Base-by-base conservation (phyloP, 257 asterid genomes). In the Parsonsia alboflavescens region DNA sequence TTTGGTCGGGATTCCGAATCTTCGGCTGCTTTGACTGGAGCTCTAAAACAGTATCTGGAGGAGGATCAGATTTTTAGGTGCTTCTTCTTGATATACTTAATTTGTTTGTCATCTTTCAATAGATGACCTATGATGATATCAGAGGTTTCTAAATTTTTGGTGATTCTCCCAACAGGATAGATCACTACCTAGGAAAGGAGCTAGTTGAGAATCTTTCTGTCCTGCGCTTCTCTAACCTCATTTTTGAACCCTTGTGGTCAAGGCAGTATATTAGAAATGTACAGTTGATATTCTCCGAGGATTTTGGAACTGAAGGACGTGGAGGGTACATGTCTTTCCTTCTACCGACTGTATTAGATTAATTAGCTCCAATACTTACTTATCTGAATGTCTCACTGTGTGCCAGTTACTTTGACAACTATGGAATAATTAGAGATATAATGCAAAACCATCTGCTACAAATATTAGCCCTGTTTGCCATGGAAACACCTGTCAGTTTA, bases 381-480 rank as follows among this genome's bases (percentile, higher is more conserved):
- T 74, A 80, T 69, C 65, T 66, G 57, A 33, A 66, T 63, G 22
- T 13, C 54, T 74, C 78, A 75, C 19, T 61, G 65, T 76, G 75
- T 66, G 3, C 79, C 89, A 94, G 98, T 75, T 94, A 94, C 87
- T 91, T 94, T 63, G 98, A 94, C 80, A 86, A 90, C 69, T 91
- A 94, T 21, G 98, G 98, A 71, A 94, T 91, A 77, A 89, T 91
- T 42, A 89, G 98, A 88, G 98, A 94, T 75, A 91, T 94, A 84
- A 94, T 94, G 98, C 98, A 94, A 85, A 94, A 94, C 52, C 98
- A 94, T 82, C 87, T 94, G 78, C 97, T 94, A 80, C 98, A 94
- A 89, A 94, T 94, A 71, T 86, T 94, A 24, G 97, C 98, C 54
- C 89, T 94, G 64, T 94, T 94, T 82, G 98, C 98, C 82, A 94